Evolutionary conservation across 148 eudicot genomes (phyloP).

Genomic region (Arctostaphylos glauca): DNA sequence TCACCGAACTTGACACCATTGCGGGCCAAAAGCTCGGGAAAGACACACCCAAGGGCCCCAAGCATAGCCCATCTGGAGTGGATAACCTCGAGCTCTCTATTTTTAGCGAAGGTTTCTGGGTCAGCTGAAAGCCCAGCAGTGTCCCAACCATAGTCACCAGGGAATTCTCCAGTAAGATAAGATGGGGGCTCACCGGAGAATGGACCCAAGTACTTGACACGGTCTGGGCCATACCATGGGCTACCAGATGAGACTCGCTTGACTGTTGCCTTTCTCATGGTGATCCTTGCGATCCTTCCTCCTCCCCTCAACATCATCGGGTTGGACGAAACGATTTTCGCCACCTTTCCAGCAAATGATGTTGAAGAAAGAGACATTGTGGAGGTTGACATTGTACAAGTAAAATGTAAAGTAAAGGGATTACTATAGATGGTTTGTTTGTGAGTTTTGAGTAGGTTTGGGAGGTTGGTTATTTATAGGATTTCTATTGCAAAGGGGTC

Average conservation of each 20-base stretch:
- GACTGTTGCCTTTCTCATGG: too few relatives aligned
- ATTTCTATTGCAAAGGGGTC: too few relatives aligned
- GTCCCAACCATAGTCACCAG: constrained; percentile 34
- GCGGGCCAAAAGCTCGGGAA: not conserved
- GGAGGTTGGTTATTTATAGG: too few relatives aligned
- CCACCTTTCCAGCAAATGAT: constrained; percentile 23
- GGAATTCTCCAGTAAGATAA: constrained; percentile 32
- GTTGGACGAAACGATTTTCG: constrained; percentile 13
- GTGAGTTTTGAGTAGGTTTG: too few relatives aligned
- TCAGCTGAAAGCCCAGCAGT: constrained; percentile 35
- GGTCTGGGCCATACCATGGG: constrained; percentile 6
- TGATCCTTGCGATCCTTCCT: constrained; percentile 1
- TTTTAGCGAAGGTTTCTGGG: constrained; percentile 29
- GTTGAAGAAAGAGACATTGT: constrained; percentile 31
- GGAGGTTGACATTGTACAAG: not conserved
- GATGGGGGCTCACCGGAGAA: constrained; percentile 31
- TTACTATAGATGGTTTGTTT: too few relatives aligned
- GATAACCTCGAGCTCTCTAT: not conserved
- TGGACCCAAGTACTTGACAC: constrained; percentile 34
- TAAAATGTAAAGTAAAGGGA: not conserved
- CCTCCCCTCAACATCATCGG: not conserved
- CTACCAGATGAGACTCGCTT: too few relatives aligned
- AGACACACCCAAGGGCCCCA: too few relatives aligned
- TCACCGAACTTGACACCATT: constrained; percentile 39
- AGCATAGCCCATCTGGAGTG: too few relatives aligned